Evolutionary conservation across 495 filamentous ascomycete species (phyloP), one percentile per base, ranked within the genome.

Genomic region (Xylaria cubensis): DNA sequence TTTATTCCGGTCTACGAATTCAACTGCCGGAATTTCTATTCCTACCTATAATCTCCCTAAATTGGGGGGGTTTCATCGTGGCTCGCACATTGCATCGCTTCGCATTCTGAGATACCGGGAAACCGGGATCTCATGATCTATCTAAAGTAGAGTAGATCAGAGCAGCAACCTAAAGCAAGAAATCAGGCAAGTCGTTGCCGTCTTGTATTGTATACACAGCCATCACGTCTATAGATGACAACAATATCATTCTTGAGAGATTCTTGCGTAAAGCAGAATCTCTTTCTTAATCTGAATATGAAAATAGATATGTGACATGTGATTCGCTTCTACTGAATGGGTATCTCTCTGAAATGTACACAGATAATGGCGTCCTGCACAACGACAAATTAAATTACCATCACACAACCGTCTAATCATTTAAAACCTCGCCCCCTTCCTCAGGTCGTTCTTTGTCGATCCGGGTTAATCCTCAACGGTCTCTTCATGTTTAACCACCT

Each of bases 151-250:
- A 70, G 56, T 26, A 39, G 67, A 29, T 13, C 56, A 62, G 56
- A 39, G 29, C 26, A 36, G 29, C 12, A 39, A 48, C 56, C 3
- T 29, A 17, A 34, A 58, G 41, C 51, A 9, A 36, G 39, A 46
- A 48, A 32, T 15, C 39, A 44, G 13, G 53, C 21, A 56, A 32
- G 51, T 3, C 9, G 58, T 6, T 51, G 51, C 39, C 48, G 67
- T 61, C 44, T 61, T 62, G 56, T 70, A 70, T 21, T 44, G 39
- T 64, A 61, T 26, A 74, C 56, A 46, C 24, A 72, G 29, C 34
- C 39, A 63, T 64, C 50, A 24, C 17, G 36, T 69, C 53, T 34
- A 46, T 79, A 41, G 50, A 74, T 42, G 63, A 73, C 75, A 17
- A 41, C 75, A 17, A 41, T 66, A 42, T 67, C 62, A 8, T 70